These are phyloP conservation scores for Coemansia sp. DNA, from an alignment of 192 early-diverging fungal species.

Conservation along the genomic window DNA sequence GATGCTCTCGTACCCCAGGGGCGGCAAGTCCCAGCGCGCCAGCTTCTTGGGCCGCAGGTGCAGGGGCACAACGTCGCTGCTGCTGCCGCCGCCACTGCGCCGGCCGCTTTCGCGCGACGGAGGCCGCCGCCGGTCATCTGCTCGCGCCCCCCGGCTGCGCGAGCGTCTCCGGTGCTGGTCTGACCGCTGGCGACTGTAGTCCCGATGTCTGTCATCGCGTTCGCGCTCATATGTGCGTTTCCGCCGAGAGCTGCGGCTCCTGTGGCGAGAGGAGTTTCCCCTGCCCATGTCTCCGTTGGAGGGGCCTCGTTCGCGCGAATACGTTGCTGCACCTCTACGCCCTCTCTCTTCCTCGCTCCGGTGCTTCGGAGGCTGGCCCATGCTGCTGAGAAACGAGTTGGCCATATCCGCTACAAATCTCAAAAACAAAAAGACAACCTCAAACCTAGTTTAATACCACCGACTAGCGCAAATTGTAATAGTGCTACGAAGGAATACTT, in stretches of 20 bases:
- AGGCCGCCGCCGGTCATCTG: slow-evolving; percentile 18
- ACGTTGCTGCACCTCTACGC: background rate
- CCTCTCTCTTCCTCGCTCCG: background rate
- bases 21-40: slow-evolving; percentile 90
- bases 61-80: slow-evolving; percentile 63
- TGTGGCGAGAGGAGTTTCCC: slow-evolving; percentile 34
- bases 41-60: slow-evolving; percentile 77
- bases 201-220: slow-evolving; percentile 53
- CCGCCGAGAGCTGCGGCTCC: slow-evolving; percentile 47
- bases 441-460: background rate
- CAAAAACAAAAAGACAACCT: background rate
- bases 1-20: slow-evolving; percentile 85
- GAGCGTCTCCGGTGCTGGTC: slow-evolving; percentile 48
- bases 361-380: slow-evolving; percentile 26
- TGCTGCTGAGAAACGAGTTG: slow-evolving; percentile 34
- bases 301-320: slow-evolving; percentile 3
- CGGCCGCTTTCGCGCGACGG: slow-evolving; percentile 44
- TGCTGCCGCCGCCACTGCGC: slow-evolving; percentile 24
- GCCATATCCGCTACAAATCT: slow-evolving; percentile 21
- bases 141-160: slow-evolving; percentile 42
- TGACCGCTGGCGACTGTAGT: slow-evolving; percentile 45
- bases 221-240: slow-evolving; percentile 57
- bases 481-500: background rate
- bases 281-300: slow-evolving; percentile 3
- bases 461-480: background rate